Evolutionary conservation across 257 asterid genomes (phyloP).

Genomic region (Scutellaria minor): DNA sequence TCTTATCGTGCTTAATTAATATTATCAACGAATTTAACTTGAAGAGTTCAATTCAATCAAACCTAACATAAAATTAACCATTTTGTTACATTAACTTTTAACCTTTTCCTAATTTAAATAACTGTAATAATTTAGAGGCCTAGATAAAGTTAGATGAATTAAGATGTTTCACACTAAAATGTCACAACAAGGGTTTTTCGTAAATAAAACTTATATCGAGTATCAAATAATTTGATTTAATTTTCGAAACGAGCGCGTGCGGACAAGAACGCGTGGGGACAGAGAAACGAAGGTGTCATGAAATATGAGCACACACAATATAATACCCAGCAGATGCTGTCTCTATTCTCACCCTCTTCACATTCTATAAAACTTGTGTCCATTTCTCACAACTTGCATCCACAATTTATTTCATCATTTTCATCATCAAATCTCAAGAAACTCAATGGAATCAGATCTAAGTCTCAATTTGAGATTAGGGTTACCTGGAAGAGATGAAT

Average conservation of each 20-base stretch:
- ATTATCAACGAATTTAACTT: too few relatives aligned
- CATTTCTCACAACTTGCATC: slow-evolving; percentile 20
- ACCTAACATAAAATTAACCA: too few relatives aligned
- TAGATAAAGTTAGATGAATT: too few relatives aligned
- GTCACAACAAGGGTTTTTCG: too few relatives aligned
- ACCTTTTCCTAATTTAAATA: too few relatives aligned
- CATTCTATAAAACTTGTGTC: slow-evolving; percentile 43
- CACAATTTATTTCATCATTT: background rate
- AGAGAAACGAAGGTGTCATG: slow-evolving; percentile 34
- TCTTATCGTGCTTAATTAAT: too few relatives aligned
- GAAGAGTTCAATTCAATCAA: too few relatives aligned
- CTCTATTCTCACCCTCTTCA: background rate
- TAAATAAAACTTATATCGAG: too few relatives aligned
- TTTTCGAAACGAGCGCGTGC: too few relatives aligned
- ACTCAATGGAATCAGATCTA: slow-evolving; percentile 17
- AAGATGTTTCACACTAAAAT: too few relatives aligned
- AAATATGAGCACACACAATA: slow-evolving; percentile 58
- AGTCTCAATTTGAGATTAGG: slow-evolving; percentile 59
- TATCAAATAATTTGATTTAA: background rate
- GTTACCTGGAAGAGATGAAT: slow-evolving; percentile 57
- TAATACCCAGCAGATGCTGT: slow-evolving; percentile 45
- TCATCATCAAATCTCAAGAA: background rate
- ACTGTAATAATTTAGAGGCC: too few relatives aligned
- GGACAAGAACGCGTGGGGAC: slow-evolving; percentile 27
- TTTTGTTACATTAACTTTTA: too few relatives aligned